Percentiles rank a stretch among this genome's conserved stretches.
Evolutionary conservation across 305 asterid genomes (phyloP).

Genomic region (Solanum chacoense): DNA sequence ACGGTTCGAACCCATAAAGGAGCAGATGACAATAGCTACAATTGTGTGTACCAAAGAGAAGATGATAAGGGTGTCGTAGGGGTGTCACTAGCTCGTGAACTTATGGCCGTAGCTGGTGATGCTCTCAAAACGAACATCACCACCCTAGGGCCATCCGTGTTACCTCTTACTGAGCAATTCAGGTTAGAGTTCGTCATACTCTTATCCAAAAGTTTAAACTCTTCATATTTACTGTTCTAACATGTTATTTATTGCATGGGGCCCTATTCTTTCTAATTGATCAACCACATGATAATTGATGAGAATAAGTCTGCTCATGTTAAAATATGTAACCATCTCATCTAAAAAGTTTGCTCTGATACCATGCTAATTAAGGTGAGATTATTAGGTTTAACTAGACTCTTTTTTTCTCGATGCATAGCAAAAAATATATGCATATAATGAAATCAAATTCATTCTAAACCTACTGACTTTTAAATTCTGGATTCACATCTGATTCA

Average conservation of each 20-base stretch:
- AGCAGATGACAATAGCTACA: constrained; percentile 46
- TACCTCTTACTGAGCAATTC: constrained; percentile 51
- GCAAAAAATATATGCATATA: not conserved
- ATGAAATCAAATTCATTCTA: not conserved
- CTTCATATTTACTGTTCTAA: not conserved
- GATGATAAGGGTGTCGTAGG: constrained; percentile 43
- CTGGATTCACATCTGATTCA: not conserved
- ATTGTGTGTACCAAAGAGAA: constrained; percentile 57
- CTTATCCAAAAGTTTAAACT: not conserved
- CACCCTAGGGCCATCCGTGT: constrained; percentile 54
- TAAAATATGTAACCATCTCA: not conserved
- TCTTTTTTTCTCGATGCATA: not conserved
- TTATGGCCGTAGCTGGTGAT: constrained; percentile 65
- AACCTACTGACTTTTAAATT: not conserved
- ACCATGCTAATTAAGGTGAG: not conserved
- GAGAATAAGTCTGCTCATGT: no score
- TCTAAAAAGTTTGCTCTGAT: not conserved
- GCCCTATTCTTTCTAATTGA: not conserved
- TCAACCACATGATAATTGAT: not conserved
- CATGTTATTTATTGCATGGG: not conserved
- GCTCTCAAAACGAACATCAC: constrained; percentile 62
- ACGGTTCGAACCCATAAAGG: constrained; percentile 65
- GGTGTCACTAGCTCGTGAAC: constrained; percentile 45
- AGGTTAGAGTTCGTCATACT: not conserved
- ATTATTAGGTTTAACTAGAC: not conserved